These are phyloP conservation scores for Leccinum solheimii DNA, from an alignment of 1,284 basidiomycete genomes.

Conservation along the genomic window DNA sequence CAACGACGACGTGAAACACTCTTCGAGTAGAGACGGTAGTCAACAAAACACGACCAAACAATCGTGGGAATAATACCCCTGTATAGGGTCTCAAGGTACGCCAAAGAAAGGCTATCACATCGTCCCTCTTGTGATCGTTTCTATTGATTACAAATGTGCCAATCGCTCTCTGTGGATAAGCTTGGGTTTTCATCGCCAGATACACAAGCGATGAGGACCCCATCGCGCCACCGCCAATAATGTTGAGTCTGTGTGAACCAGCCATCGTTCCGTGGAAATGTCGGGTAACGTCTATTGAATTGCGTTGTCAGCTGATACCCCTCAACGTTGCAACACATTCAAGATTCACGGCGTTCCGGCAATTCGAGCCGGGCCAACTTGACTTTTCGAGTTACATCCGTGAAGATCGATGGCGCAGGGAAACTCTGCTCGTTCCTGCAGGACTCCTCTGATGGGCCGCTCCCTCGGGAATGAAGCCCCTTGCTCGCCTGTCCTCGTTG, in stretches of 20 bases:
- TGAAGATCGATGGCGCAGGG: slow-evolving; percentile 2
- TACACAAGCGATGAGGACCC: not conserved
- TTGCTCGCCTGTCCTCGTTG: slow-evolving; percentile 12
- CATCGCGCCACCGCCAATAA: slow-evolving; percentile 8
- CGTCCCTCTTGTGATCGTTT: slow-evolving; percentile 7
- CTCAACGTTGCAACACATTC: not conserved
- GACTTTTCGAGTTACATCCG: not conserved
- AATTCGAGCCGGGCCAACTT: not conserved
- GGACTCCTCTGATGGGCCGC: not conserved
- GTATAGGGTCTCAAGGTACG: not conserved
- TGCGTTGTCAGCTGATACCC: not conserved
- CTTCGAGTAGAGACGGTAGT: too few relatives aligned
- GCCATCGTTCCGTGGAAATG: not conserved
- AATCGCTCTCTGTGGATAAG: not conserved
- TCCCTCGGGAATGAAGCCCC: slow-evolving; percentile 24
- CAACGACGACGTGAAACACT: not conserved
- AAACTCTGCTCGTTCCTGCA: not conserved
- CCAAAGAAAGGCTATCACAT: slow-evolving; percentile 10
- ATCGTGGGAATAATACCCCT: not conserved
- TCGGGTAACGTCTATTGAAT: not conserved
- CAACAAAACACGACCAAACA: slow-evolving; percentile 6
- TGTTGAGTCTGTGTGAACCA: not conserved
- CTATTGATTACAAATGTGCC: slow-evolving; percentile 11
- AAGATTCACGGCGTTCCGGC: slow-evolving; percentile 4
- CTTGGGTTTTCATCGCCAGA: not conserved